Evolutionary conservation across 2,329 filamentous ascomycete species (phyloP), one percentile per base, ranked within the genome.

Genomic region (Calonectria pseudoturangicola): DNA sequence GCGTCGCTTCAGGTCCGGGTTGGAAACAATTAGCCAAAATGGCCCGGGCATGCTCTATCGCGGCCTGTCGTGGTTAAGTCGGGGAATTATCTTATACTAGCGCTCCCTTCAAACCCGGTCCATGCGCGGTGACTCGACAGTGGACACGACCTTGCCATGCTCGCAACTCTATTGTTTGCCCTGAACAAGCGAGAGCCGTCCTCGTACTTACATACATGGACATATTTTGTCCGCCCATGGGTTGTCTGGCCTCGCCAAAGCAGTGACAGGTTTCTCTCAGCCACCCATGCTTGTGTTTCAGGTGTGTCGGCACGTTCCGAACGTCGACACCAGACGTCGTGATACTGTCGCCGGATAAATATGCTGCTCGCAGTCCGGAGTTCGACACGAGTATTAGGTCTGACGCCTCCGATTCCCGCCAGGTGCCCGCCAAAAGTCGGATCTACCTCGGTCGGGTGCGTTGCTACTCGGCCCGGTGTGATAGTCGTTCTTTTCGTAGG

Each of bases 281-380:
- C 39, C 28, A 56, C 66, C 71, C 71, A 58, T 73, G 71, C 58
- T 71, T 68, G 65, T 16, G 77, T 79, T 79, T 79, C 77, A 79
- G 77, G 77, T 79, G 66, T 60, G 69, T 72, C 75, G 74, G 62
- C 50, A 76, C 70, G 64, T 76, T 62, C 70, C 72, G 71, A 75
- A 64, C 71, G 66, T 62, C 54, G 41, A 50, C 30, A 68, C 71
- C 68, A 56, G 43, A 13, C 48, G 30, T 41, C 48, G 60, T 60
- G 45, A 62, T 64, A 30, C 54, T 33, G 43, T 47, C 18, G 27
- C 41, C 41, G 66, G 58, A 60, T 48, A 63, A 63, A 51, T 63
- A 69, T 18, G 25, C 12, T 64, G 25, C 27, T 16, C 41, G 36
- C 25, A 51, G 45, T 28, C 18, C 48, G 56, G 25, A 69, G 33